A percentile compares a stretch with the other conserved stretches of the same genome.
Conservation (phyloP, 2,329 filamentous ascomycete genomes). For the Chaetomium strumarium region DNA sequence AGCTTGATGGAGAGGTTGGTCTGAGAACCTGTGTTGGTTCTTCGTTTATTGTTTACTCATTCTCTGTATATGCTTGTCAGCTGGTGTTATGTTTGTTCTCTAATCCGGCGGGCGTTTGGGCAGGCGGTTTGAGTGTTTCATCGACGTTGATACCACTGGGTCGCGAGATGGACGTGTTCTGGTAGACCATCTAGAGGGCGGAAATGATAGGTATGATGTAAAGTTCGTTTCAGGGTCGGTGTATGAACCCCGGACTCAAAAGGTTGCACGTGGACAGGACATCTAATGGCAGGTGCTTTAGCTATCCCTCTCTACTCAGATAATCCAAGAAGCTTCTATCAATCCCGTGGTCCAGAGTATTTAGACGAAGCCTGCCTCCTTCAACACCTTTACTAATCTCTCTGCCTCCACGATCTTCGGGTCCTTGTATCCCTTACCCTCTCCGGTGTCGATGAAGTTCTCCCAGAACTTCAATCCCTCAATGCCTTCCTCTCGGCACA, state of each 20-base stretch:
- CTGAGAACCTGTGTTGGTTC: constrained; percentile 15
- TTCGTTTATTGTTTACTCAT: not conserved
- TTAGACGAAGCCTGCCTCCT: constrained; percentile 36
- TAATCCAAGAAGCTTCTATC: not conserved
- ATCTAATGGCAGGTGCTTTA: not conserved
- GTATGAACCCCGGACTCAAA: not conserved
- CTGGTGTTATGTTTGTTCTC: not conserved
- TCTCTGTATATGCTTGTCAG: not conserved
- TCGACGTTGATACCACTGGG: constrained; percentile 6
- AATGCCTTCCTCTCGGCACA: constrained; percentile 88
- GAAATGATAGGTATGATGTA: not conserved
- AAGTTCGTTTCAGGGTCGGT: no score
- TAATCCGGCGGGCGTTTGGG: not conserved
- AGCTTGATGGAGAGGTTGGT: constrained; percentile 58
- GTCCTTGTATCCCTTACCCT: constrained; percentile 29
- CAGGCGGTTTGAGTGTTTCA: not conserved
- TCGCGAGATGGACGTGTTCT: constrained; percentile 2
- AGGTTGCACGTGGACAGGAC: no score
- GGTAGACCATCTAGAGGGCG: constrained; percentile 4
- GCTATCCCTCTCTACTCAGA: not conserved
- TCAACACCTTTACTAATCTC: constrained; percentile 38
- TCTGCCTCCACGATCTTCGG: constrained; percentile 35
- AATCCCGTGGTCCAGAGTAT: not conserved
- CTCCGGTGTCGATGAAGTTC: constrained; percentile 58
- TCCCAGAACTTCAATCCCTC: constrained; percentile 92